Conservation (phyloP, 768 basidiomycete genomes). For the Lactarius akahatsu region DNA sequence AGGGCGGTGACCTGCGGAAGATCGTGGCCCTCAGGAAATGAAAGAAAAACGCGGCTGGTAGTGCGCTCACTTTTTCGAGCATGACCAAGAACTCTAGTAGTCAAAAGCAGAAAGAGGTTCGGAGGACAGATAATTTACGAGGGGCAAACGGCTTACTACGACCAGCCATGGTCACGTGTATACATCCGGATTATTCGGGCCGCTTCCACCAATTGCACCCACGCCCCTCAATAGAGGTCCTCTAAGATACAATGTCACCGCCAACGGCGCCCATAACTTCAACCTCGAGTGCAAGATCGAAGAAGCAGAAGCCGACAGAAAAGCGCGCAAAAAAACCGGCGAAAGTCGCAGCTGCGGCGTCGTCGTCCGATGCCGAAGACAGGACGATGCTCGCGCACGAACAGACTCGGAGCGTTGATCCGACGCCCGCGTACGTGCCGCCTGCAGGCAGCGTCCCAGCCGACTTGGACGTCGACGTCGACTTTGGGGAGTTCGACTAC, state of each 20-base stretch:
- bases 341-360: background rate
- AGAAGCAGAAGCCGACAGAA: background rate
- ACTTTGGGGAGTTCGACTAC: constrained; percentile 29
- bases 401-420: background rate
- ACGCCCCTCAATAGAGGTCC: no score
- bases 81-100: background rate
- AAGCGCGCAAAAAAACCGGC: background rate
- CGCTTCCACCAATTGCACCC: background rate
- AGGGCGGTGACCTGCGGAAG: constrained; percentile 24
- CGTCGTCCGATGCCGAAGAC: background rate
- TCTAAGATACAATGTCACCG: background rate
- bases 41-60: background rate
- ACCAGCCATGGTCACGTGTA: background rate
- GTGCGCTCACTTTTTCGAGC: constrained; percentile 20
- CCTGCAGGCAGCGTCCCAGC: background rate
- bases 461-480: constrained; percentile 19
- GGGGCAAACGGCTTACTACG: no score
- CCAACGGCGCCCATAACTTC: constrained; percentile 3
- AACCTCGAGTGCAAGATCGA: background rate
- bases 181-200: background rate
- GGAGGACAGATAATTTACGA: no score
- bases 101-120: background rate
- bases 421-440: background rate
- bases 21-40: background rate
- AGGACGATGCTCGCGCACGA: background rate